Base-by-base conservation (phyloP, 192 early-diverging fungal species). In the Lobosporangium transversale region DNA sequence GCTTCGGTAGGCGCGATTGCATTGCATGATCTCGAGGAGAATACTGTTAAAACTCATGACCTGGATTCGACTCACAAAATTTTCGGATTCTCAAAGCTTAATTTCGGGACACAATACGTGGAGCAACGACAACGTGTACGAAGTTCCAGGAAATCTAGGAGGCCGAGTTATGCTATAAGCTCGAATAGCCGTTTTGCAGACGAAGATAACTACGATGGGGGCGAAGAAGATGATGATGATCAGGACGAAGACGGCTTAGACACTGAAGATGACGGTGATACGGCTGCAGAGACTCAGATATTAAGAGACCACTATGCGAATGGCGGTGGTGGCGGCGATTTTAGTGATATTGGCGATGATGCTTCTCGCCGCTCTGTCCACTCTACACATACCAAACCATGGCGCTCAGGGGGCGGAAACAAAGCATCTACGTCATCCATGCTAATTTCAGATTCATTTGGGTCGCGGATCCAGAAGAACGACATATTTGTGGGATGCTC, bases 401-500 rank as follows among this genome's bases (percentile, higher is more conserved):
- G 68, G 26, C 61, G 42, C 44, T 15, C 49, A 53, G 57, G 33
- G 45, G 42, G n/a, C 3, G 33, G 59, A 57, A 5, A 17, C 8
- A 40, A 40, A 40, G 8, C 37, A 40, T 45, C 31, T 17, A n/a
- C 56, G 23, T 33, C 73, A 0, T 67, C 73, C 0, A 32, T 76
- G 26, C 20, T 76, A 45, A 52, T 76, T n/a, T 54, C 73, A 0
- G 73, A 76, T n/a, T 65, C 73, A 18, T 76, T 56, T 44, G 73
- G 73, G 4, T 66, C 73, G 0, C 36, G 73, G n/a, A 67, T 76
- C 40, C 68, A 73, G 17, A 70, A 53, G 17, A 62, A 79, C 24
- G 84, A 87, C 24, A 63, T 85, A 42, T 87, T 87, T 69, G 86
- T 87, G 0, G 82, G 79, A 0, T 87, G 86, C 45, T 83, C 86